These are phyloP conservation scores for Cladophialophora bantiana DNA, from an alignment of 2,329 filamentous ascomycete species.

Conservation along the genomic window DNA sequence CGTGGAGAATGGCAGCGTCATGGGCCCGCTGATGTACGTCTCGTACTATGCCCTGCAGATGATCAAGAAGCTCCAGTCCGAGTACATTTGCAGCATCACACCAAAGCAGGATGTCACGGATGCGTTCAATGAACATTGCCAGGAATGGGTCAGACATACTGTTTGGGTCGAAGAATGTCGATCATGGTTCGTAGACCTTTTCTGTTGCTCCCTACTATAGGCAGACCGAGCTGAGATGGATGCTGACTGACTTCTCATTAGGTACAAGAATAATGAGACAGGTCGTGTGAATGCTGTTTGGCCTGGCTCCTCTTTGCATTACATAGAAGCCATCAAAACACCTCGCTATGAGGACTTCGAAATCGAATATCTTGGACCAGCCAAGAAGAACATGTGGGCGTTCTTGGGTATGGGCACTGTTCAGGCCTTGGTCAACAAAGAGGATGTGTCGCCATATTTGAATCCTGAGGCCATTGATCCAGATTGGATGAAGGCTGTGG, in stretches of 20 bases:
- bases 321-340: constrained; percentile 51
- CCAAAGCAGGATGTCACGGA: constrained; percentile 45
- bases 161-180: constrained; percentile 58
- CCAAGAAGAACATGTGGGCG: constrained; percentile 43
- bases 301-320: constrained; percentile 61
- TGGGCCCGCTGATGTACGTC: constrained; percentile 51
- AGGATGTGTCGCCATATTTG: constrained; percentile 45
- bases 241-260: constrained; percentile 35
- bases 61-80: constrained; percentile 50
- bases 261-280: constrained; percentile 52
- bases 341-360: constrained; percentile 56
- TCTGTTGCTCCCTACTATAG: neutral
- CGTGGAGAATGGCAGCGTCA: constrained; percentile 56
- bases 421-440: constrained; percentile 41
- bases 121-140: constrained; percentile 50
- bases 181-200: constrained; percentile 43
- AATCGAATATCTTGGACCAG: constrained; percentile 47
- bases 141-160: constrained; percentile 59
- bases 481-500: constrained; percentile 44
- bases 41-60: constrained; percentile 51
- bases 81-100: constrained; percentile 52
- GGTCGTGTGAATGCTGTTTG: constrained; percentile 58
- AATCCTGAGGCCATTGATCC: constrained; percentile 46
- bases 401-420: constrained; percentile 46
- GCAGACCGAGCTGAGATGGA: constrained; percentile 42